Base-by-base conservation (phyloP, 345 rosid species). In the Dimocarpus longan region DNA sequence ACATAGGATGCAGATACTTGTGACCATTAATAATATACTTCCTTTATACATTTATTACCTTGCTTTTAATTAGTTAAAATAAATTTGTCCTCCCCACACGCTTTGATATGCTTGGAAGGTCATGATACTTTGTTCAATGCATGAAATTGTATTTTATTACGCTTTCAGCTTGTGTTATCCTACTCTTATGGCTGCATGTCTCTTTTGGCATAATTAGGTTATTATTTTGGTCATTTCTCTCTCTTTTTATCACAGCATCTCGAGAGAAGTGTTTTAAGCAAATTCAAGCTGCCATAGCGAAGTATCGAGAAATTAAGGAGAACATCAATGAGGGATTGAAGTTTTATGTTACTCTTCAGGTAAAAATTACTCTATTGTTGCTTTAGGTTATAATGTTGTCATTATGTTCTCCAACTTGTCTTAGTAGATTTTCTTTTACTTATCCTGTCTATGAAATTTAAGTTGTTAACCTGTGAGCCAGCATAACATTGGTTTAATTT, bases 291-390 rank as follows among this genome's bases (percentile, higher is more conserved):
- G 99, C 95, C 26, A 86, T 94, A 75, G 90, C 88, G 15, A 96
- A 96, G 80, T 96, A 87, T 67, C 91, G 95, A 77, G 99, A 96
- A 85, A 91, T 93, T 82, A 94, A 96, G 91, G 98, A 96, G 74
- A 96, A 96, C 80, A 87, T 96, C 79, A 96, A 91, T 40, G 98
- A 96, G 84, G 99, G 99, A 37, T 82, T 96, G 86, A 96, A 96
- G 86, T 96, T 96, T 85, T 96, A 96, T 82, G 94, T 94, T 65
- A 96, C 98, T 22, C 99, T 96, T 85, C 99, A 94, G 89, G 99
- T 95, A 73, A 85, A 82, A 60, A 24, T 42, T 48, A 6, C 39
- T 76, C n/a, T 43, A 64, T 12, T 62, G 57, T 69, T 71, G 78
- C 64, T 70, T 13, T 5, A 46, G 37, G 52, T 13, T 66, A 10